Evolutionary conservation across 179 eudicot genomes (phyloP).

Genomic region (Corrigiola litoralis): DNA sequence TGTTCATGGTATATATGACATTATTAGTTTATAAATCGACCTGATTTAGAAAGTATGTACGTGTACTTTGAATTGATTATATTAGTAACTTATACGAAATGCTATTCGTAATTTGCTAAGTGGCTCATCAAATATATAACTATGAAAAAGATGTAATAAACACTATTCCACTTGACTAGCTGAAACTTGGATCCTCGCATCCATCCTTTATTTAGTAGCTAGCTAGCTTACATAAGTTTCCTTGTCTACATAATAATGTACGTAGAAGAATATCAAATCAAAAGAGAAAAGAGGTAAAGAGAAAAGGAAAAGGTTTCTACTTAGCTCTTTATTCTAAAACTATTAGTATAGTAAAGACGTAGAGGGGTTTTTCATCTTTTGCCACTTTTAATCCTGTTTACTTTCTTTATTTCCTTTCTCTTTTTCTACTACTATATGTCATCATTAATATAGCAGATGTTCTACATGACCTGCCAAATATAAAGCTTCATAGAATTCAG

Average conservation of each 20-base stretch:
- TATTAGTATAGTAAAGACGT: conserved; percentile 17
- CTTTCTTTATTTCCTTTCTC: conserved; percentile 15
- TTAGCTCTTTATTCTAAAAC: conserved; percentile 29
- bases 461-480: neutral
- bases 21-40: no score
- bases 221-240: neutral
- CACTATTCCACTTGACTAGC: neutral
- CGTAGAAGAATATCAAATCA: conserved; percentile 22
- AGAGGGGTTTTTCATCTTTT: conserved; percentile 24
- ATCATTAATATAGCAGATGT: neutral
- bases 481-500: conserved; percentile 36
- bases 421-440: neutral
- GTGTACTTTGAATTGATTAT: no score
- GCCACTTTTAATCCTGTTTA: conserved; percentile 28
- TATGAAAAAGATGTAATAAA: no score
- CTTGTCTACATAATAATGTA: conserved; percentile 9
- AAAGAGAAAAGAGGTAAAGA: conserved; percentile 37
- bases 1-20: no score
- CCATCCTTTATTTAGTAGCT: neutral
- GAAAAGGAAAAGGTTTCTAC: conserved; percentile 32
- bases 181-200: neutral
- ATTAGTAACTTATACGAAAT: no score
- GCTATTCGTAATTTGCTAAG: no score
- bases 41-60: no score
- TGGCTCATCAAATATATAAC: neutral